Evolutionary conservation across 495 filamentous ascomycete species (phyloP), one percentile per base, ranked within the genome.

Genomic region (Neurospora sp.): DNA sequence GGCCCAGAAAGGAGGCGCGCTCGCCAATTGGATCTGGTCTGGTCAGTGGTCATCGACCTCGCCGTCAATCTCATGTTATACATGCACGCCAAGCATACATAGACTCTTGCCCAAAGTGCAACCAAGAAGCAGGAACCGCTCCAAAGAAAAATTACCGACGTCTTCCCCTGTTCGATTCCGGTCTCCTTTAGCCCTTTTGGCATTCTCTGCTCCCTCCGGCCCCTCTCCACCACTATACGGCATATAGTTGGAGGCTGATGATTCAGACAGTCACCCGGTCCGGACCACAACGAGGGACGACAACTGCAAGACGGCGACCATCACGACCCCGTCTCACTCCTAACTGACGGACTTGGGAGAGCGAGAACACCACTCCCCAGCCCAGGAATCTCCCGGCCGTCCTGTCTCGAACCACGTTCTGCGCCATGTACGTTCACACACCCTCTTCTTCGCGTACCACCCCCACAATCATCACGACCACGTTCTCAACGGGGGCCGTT

Each of bases 171-270:
- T 45, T 79, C 77, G 48, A 77, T 77, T 78, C 72, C 73, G 81
- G 74, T 70, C 79, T 82, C 81, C 81, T 76, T 81, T 79, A 73
- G 77, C 74, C 81, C 81, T 80, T 81, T 80, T 76, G 79, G 78
- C 74, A 69, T 75, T 45, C 70, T 72, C 69, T 72, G 43, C 59
- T 78, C 73, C 75, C 71, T 79, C 79, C 80, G 79, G 74, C 76
- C 74, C 78, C 76, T 81, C 76, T 73, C 74, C 74, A 77, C 75
- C 81, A 81, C 79, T 81, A 77, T 82, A 76, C 80, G 77, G 78
- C 79, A 80, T 75, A 79, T 81, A 73, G 72, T 72, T 76, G 71
- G 73, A 70, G 72, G 69, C 76, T 75, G 76, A 76, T 34, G 54
- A 34, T 66, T 19, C 15, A 66, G 13, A 62, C 54, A 66, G 54